A percentile compares a stretch with the other conserved stretches of the same genome.
These are phyloP conservation scores for Alloteropsis angusta DNA, from an alignment of 202 grass and related monocot genomes.

Conservation along the genomic window DNA sequence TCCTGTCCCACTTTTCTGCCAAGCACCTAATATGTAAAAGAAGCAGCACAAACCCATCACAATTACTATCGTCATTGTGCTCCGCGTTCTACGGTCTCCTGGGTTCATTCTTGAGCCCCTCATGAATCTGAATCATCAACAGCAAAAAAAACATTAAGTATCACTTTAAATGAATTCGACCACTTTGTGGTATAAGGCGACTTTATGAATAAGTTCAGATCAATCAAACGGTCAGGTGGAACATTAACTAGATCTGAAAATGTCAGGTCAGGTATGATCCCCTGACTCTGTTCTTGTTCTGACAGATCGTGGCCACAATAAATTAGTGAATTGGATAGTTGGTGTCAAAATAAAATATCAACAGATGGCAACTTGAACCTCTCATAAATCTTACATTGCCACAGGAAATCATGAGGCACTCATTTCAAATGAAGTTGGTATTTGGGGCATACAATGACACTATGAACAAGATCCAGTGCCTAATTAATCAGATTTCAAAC, in stretches of 20 bases:
- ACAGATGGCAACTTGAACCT: not conserved
- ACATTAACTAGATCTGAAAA: not conserved
- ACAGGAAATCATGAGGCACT: not conserved
- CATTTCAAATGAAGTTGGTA: not conserved
- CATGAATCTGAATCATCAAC: slow-evolving; percentile 50
- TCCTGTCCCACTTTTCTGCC: slow-evolving; percentile 83
- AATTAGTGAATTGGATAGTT: not conserved
- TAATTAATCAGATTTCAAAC: not conserved
- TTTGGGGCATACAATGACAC: not conserved
- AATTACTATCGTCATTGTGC: slow-evolving; percentile 54
- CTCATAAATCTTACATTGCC: slow-evolving; percentile 45
- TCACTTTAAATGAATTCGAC: not conserved
- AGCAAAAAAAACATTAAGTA: not conserved
- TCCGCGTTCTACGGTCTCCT: slow-evolving; percentile 38
- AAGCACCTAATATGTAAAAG: slow-evolving; percentile 86
- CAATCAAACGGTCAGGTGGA: not conserved
- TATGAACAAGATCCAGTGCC: not conserved
- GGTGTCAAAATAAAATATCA: not conserved
- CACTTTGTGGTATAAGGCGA: not conserved
- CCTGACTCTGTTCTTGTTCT: not conserved
- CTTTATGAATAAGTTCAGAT: not conserved
- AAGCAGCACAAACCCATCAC: slow-evolving; percentile 69
- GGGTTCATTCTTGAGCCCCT: slow-evolving; percentile 65
- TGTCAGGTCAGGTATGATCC: not conserved
- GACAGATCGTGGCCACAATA: not conserved